Conservation (phyloP, 352 stramenopile genomes). For the Elongisporangium prolatum region DNA sequence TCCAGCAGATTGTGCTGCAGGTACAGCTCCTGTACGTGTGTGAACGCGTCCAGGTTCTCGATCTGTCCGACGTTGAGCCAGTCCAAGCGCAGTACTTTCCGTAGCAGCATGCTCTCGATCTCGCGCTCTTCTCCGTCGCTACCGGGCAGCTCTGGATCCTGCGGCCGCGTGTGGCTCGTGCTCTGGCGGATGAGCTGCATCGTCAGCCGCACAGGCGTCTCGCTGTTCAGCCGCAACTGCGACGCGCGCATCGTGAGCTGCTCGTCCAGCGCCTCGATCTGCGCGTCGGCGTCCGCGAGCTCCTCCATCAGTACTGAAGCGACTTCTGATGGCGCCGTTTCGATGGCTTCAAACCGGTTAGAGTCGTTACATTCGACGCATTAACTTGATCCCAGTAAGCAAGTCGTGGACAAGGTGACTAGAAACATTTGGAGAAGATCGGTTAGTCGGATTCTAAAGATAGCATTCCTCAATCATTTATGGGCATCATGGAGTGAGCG, state of each 20-base stretch:
- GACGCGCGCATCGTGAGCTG: constrained; percentile 31
- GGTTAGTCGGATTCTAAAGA: not conserved
- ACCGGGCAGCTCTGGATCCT: constrained; percentile 18
- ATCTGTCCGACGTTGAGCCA: constrained; percentile 68
- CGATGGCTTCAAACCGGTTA: constrained; percentile 1
- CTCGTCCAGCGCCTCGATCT: constrained; percentile 61
- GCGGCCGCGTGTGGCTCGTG: constrained; percentile 6
- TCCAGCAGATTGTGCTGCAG: constrained; percentile 72
- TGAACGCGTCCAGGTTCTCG: constrained; percentile 75
- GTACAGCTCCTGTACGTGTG: constrained; percentile 69
- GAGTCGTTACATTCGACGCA: not conserved
- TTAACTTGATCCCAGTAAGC: not conserved
- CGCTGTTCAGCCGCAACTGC: constrained; percentile 23
- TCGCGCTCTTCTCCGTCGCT: constrained; percentile 18
- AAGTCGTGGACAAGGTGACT: not conserved
- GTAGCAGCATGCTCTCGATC: constrained; percentile 36
- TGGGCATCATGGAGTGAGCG: not conserved
- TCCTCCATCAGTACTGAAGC: not conserved
- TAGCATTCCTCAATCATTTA: not conserved
- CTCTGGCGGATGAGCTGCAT: constrained; percentile 70
- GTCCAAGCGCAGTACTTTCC: constrained; percentile 56
- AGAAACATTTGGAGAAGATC: not conserved
- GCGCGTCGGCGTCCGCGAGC: constrained; percentile 30
- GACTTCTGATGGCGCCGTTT: not conserved
- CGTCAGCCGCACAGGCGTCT: constrained; percentile 37